A percentile compares a stretch with the other conserved stretches of the same genome.
These are phyloP conservation scores for Spinacia oleracea DNA, from an alignment of 179 eudicot species.

Conservation along the genomic window DNA sequence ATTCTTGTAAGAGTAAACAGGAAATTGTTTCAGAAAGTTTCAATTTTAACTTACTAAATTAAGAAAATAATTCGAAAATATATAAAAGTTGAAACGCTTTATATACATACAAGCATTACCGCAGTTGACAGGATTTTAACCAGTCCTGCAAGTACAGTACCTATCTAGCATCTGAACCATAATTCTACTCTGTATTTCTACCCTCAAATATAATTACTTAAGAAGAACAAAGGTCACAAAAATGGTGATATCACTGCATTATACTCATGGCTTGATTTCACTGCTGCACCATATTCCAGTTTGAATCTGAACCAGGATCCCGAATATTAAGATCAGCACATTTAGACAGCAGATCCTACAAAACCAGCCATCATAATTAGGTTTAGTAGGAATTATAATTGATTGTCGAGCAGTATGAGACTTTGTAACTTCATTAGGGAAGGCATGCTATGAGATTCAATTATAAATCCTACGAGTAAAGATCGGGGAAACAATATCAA, in stretches of 20 bases:
- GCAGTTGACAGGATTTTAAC: neutral
- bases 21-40: too few relatives aligned
- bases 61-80: neutral
- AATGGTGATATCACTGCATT: conserved; percentile 7
- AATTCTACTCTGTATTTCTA: conserved; percentile 8
- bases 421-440: neutral
- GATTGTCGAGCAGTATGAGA: neutral
- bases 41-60: too few relatives aligned
- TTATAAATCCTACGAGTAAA: too few relatives aligned
- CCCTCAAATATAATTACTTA: neutral
- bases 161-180: conserved; percentile 12
- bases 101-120: conserved; percentile 2
- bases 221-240: conserved; percentile 12
- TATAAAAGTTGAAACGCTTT: neutral
- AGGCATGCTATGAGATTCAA: neutral
- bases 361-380: conserved; percentile 10
- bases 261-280: neutral
- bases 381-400: neutral
- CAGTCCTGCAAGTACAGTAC: neutral
- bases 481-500: neutral
- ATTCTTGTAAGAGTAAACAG: too few relatives aligned
- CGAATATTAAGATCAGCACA: conserved; percentile 36
- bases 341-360: conserved; percentile 38
- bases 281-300: conserved; percentile 27
- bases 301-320: conserved; percentile 26